Base-by-base conservation (phyloP, 2,329 filamentous ascomycete genomes). In the Xenoacremonium recifei region DNA sequence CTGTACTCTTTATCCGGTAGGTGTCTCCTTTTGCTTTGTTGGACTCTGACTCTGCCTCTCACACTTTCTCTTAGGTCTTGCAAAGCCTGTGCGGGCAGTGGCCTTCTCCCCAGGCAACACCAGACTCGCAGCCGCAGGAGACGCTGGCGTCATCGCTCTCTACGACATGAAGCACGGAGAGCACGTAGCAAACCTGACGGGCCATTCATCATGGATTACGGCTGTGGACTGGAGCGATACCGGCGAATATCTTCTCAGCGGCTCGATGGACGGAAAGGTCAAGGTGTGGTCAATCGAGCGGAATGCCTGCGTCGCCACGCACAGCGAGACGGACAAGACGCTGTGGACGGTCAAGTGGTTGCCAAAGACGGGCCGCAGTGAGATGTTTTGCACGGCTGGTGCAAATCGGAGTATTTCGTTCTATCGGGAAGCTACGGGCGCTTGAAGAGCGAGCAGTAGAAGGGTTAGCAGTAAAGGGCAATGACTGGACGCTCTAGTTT, bases 201-300 rank as follows among this genome's bases (percentile, higher is more conserved):
- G 86, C 1, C 88, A 92, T 62, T 77, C 80, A 1, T 85, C 88
- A 5, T 99, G 92, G 93, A 84, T 99, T 52, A 87, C 92, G 47
- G 86, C 86, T 21, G 73, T 97, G 32, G 89, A 96, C 63, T 99
- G 92, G 89, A 97, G 85, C 63, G 81, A 88, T 59, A 95, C 87
- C 4, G 93, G 93, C 35, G 92, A 97, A 67, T 96, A 88, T 64
- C 72, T 99, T 11, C 75, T 97, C 3, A 95, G 87, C 59, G 89
- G 89, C 35, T 83, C 87, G 2, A 89, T 95, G 64, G 91, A 97
- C 60, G 92, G 93, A 27, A 96, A 95, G 66, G 89, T 87, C 47
- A 96, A 96, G 67, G 87, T 97, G 21, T 99, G 93, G 93, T 92
- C 89, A 21, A 80, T 96, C 45, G 90, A 96, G 57, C 80, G 84